Evolutionary conservation across 225 moss, liverwort and hornwort species (phyloP), one percentile per base, ranked within the genome.

Genomic region (Antitrichia curtipendula): DNA sequence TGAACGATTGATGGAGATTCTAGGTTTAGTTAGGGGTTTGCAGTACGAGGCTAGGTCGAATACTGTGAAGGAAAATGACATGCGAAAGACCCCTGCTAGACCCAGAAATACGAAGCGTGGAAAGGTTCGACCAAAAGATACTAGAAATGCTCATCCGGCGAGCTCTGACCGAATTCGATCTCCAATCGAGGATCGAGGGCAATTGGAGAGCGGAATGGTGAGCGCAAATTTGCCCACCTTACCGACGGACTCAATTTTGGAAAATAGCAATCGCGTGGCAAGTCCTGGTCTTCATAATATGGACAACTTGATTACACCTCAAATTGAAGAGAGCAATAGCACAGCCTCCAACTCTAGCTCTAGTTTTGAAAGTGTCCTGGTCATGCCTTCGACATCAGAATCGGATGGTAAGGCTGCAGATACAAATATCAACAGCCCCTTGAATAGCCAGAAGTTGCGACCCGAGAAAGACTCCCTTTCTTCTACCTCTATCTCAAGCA

Each of bases 1-100:
- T 28, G 83, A 80, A 71, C 79, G 59, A 18, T 78, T 88, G 50
- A 40, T 69, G 74, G 89, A 88, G 82, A 86, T 81, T 78, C 34
- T 92, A 57, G 74, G 58, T 65, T 75, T 58, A 71, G 93, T 92
- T 15, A 84, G 92, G 62, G 91, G 93, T 22, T 88, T 84, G 80
- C 92, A 93, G 83, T 93, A 92, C 59, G 31, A 83, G 58, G 87
- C 80, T 41, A 91, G 90, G 82, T 87, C 91, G 29, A 91, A 65
- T 69, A 73, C 81, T 74, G 28, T 59, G 65, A 88, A 84, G 52
- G 59, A 62, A 60, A 87, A 69, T 57, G 88, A 62, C 18, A 74
- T 52, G 29, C 53, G 60, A 20, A 91, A 85, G 68, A 65, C 88
- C 6, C 75, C 91, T 65, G 75, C 41, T 57, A 75, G 86, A 83